phyloP scores from a whole-genome alignment of 2,329 filamentous ascomycete species.

The Neoascochyta sp. region DNA sequence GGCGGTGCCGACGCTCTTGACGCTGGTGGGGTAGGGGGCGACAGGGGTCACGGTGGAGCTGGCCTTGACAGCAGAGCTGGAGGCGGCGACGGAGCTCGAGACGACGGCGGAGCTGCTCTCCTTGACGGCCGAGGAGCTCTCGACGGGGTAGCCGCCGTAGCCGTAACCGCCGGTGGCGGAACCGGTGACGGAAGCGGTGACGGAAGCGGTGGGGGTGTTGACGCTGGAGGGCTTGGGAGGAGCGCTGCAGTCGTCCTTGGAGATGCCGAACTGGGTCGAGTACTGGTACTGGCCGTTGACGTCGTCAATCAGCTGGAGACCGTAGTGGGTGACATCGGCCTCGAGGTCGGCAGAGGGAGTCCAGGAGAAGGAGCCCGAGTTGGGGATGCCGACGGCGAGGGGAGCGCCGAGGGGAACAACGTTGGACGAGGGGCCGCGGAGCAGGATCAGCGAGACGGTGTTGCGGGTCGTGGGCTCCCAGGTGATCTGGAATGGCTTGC shows the following conservation, averaged over 20 bases:
- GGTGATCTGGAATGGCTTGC: constrained; percentile 55
- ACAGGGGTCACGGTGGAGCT: constrained; percentile 10
- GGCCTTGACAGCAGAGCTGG: constrained; percentile 8
- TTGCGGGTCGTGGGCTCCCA: constrained; percentile 52
- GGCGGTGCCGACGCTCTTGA: constrained; percentile 13
- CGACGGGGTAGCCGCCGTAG: constrained; percentile 1
- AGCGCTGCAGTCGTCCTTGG: constrained; percentile 37
- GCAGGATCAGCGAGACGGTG: constrained; percentile 57
- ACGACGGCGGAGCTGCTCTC: constrained; percentile 15
- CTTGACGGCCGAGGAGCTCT: constrained; percentile 3
- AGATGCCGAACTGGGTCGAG: constrained; percentile 60
- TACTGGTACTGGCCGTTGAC: constrained; percentile 57
- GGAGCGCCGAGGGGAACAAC: constrained; percentile 51
- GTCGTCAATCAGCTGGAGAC: constrained; percentile 59
- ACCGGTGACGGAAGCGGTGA: constrained; percentile 9
- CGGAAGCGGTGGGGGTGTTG: constrained; percentile 13
- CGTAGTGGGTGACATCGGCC: constrained; percentile 53
- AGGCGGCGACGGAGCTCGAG: constrained; percentile 14
- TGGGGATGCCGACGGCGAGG: constrained; percentile 50
- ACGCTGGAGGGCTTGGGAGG: constrained; percentile 19
- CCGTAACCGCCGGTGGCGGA: constrained; percentile 1
- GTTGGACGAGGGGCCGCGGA: constrained; percentile 57
- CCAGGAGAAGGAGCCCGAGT: constrained; percentile 56
- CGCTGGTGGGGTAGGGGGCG: constrained; percentile 12
- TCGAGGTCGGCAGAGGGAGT: constrained; percentile 50